phyloP scores from a whole-genome alignment of 1,284 basidiomycete genomes.

The Papiliotrema nemorosa region DNA sequence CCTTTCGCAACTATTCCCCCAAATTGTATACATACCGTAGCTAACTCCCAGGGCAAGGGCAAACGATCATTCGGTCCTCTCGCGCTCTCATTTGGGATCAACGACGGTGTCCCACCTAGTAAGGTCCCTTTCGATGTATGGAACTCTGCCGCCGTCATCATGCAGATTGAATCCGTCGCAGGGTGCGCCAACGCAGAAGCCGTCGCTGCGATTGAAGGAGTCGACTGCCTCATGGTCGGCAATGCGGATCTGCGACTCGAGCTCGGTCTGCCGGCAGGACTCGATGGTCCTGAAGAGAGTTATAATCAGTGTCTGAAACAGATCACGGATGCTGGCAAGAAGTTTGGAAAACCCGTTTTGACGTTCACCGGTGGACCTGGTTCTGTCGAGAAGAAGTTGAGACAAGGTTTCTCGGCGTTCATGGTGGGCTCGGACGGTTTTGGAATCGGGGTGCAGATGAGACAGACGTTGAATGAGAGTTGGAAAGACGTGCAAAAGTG shows the following conservation, averaged over 20 bases:
- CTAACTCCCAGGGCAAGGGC: conserved; percentile 4
- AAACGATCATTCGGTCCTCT: conserved; percentile 16
- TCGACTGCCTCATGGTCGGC: conserved; percentile 19
- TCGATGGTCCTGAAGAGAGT: conserved; percentile 15
- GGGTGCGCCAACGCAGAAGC: conserved; percentile 23
- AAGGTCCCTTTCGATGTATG: conserved; percentile 17
- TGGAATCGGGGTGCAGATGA: conserved; percentile 1
- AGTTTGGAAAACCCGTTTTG: conserved; percentile 12
- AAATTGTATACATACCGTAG: no score
- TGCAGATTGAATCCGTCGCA: conserved; percentile 23
- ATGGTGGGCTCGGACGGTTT: conserved; percentile 8
- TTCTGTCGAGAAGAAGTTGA: conserved; percentile 8
- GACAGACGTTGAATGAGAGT: neutral
- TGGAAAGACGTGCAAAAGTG: conserved; percentile 2
- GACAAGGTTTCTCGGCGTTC: conserved; percentile 15
- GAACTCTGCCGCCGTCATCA: conserved; percentile 21
- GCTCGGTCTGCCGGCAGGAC: conserved; percentile 12
- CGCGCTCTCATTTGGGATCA: conserved; percentile 12
- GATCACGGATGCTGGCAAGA: conserved; percentile 12
- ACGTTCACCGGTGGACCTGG: conserved; percentile 12
- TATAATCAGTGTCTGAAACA: conserved; percentile 11
- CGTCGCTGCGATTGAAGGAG: conserved; percentile 22
- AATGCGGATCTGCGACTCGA: conserved; percentile 14
- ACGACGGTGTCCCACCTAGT: conserved; percentile 14
- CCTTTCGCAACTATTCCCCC: no score